A percentile compares a stretch with the other conserved stretches of the same genome.
Evolutionary conservation across 805 yeast genomes (phyloP).

Genomic region (Teunomyces barrocoloradensis): DNA sequence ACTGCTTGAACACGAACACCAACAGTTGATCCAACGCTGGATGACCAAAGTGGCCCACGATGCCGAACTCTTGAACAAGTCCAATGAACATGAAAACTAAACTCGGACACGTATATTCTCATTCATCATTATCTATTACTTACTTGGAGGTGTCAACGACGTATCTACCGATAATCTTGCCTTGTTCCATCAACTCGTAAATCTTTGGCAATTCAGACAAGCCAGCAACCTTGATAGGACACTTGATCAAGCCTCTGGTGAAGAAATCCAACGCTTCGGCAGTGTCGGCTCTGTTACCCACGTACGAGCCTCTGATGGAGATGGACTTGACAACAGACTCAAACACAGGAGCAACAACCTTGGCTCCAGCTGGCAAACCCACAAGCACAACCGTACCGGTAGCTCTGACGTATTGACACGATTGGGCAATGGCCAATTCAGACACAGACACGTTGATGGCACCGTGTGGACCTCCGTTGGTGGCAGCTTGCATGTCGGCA

Average conservation of each 20-base stretch:
- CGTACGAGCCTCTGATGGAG: conserved; percentile 41
- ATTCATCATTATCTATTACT: background rate
- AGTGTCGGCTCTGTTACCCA: conserved; percentile 47
- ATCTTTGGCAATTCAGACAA: conserved; percentile 40
- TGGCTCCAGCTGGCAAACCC: conserved; percentile 46
- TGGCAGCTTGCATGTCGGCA: conserved; percentile 52
- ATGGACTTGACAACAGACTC: conserved; percentile 40
- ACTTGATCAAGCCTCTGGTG: conserved; percentile 40
- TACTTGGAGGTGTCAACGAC: conserved; percentile 43
- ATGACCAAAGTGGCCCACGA: conserved; percentile 46
- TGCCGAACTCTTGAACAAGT: conserved; percentile 57
- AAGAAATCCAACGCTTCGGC: conserved; percentile 46
- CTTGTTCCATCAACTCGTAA: conserved; percentile 40
- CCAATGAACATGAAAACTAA: conserved; percentile 20
- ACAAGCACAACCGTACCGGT: conserved; percentile 44
- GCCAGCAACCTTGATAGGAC: conserved; percentile 41
- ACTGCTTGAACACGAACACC: conserved; percentile 44
- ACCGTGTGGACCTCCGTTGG: conserved; percentile 76
- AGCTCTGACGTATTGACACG: conserved; percentile 35
- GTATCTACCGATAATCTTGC: conserved; percentile 43
- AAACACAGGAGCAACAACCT: conserved; percentile 38
- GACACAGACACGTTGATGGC: conserved; percentile 75
- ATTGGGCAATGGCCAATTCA: conserved; percentile 61
- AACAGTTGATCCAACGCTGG: conserved; percentile 47
- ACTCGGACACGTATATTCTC: background rate